These are phyloP conservation scores for Apophysomyces trapeziformis DNA, from an alignment of 371 early-diverging fungal genomes.

Conservation along the genomic window DNA sequence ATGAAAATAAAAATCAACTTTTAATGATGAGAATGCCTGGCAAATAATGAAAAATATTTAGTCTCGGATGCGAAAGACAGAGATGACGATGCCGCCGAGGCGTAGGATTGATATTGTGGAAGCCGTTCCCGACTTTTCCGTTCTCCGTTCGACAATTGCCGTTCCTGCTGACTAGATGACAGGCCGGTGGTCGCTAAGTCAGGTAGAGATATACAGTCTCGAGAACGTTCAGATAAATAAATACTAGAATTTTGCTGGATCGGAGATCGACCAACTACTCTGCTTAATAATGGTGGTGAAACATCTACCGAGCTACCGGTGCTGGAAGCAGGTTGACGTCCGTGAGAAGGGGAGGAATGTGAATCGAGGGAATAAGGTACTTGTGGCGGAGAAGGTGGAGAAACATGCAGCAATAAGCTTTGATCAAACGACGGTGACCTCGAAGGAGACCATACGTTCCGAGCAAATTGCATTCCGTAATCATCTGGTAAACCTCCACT, in stretches of 20 bases:
- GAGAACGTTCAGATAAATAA: not conserved
- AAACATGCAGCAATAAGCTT: not conserved
- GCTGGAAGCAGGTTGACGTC: not conserved
- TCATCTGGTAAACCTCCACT: not conserved
- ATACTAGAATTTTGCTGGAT: not conserved
- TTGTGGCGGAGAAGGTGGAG: constrained; percentile 1
- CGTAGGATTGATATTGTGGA: not conserved
- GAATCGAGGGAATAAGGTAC: constrained; percentile 1
- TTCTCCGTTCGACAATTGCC: not conserved
- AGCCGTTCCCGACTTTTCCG: not conserved
- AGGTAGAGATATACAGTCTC: not conserved
- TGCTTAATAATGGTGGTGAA: not conserved
- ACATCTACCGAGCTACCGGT: not conserved
- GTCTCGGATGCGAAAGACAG: not conserved
- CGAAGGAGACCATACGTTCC: not conserved
- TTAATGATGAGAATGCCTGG: constrained; percentile 9
- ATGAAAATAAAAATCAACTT: not conserved
- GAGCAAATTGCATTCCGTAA: not conserved
- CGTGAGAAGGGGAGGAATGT: not conserved
- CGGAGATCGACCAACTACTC: constrained; percentile 1
- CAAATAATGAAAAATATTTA: constrained; percentile 12
- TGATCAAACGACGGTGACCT: not conserved
- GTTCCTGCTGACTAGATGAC: not conserved
- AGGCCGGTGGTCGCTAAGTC: not conserved
- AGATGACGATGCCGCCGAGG: constrained; percentile 1